Percentiles rank a stretch among this genome's conserved stretches.
Conservation (phyloP, 352 stramenopile species). For the Globisporangium abappressorium region DNA sequence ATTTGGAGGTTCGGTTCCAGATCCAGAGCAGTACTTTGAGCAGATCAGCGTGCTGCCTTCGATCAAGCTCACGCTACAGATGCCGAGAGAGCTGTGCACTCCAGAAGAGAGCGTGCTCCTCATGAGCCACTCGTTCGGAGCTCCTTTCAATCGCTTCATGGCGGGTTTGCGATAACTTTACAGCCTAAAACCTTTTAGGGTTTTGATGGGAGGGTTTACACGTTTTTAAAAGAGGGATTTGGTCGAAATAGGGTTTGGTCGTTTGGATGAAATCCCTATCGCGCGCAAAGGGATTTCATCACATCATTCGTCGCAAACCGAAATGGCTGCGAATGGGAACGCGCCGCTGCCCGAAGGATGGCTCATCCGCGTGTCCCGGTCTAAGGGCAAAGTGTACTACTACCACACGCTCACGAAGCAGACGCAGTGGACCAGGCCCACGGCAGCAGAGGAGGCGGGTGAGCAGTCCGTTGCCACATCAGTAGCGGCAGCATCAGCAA, state of each 20-base stretch:
- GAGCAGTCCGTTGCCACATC: not conserved
- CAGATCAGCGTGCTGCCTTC: conserved; percentile 29
- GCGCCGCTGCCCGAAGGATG: conserved; percentile 47
- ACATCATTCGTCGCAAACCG: too few species aligned
- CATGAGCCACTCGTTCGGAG: conserved; percentile 51
- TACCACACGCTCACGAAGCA: conserved; percentile 42
- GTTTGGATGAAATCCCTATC: too few species aligned
- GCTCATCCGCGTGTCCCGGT: conserved; percentile 64
- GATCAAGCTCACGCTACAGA: conserved; percentile 31
- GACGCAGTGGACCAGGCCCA: conserved; percentile 63
- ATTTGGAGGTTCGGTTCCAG: conserved; percentile 26
- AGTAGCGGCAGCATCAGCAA: not conserved
- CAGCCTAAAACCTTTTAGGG: too few species aligned
- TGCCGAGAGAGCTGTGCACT: conserved; percentile 25
- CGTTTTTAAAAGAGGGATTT: too few species aligned
- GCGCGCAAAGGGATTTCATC: too few species aligned
- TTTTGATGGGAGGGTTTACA: too few species aligned
- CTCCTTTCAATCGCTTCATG: not conserved
- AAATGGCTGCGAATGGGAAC: conserved; percentile 7
- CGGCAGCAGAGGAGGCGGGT: not conserved
- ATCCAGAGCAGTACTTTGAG: conserved; percentile 28
- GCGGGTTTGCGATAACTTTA: too few species aligned
- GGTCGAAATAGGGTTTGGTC: too few species aligned
- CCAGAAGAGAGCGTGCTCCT: conserved; percentile 33
- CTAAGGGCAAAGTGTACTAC: conserved; percentile 74